Evolutionary conservation across 768 basidiomycete genomes (phyloP), one percentile per base, ranked within the genome.

Genomic region (Boletus pseudo-olivaceus): DNA sequence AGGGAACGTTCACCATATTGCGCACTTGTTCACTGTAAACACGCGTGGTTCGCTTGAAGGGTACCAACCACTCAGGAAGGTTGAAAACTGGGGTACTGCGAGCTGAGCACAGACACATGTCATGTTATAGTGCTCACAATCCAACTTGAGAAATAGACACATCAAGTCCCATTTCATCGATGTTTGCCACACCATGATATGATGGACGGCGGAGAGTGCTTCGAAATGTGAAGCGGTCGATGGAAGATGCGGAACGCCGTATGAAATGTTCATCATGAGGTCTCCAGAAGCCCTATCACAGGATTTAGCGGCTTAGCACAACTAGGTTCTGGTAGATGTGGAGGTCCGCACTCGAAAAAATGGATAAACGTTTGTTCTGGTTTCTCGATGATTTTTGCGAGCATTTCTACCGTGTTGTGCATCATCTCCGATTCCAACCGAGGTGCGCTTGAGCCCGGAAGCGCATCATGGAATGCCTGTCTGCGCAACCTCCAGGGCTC

Each of bases 161-260:
- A 49, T 49, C 12, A 42, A 27, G 47, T 54, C 53, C 53, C 53
- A 54, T 49, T 54, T 29, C 26, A 49, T 15, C 27, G 53, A 49
- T 7, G 53, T 49, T 34, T 53, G 47, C 39, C 32, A 48, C 14
- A 53, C 46, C 46, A 49, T 49, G 11, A 53, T 48, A n/a, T 27
- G 29, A 34, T 53, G 45, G 7, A 53, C 47, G 2, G 53, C 47
- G 12, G n/a, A 27, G 26, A 53, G 32, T 4, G 47, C 46, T n/a
- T 42, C 4, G 30, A 53, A 53, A 34, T 53, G 46, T 11, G 53
- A 49, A 15, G 32, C 23, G 8, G 47, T 41, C 39, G 29, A n/a
- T 11, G 53, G 53, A 6, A 53, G 47, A 15, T 41, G 52, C 11
- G 52, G 46, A 34, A 53, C 30, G 4, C 52, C 52, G 19, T 48